Percentiles rank a stretch among this genome's conserved stretches.
phyloP scores from a whole-genome alignment of 2,329 filamentous ascomycete genomes.

The Macrophomina pseudophaseolina region DNA sequence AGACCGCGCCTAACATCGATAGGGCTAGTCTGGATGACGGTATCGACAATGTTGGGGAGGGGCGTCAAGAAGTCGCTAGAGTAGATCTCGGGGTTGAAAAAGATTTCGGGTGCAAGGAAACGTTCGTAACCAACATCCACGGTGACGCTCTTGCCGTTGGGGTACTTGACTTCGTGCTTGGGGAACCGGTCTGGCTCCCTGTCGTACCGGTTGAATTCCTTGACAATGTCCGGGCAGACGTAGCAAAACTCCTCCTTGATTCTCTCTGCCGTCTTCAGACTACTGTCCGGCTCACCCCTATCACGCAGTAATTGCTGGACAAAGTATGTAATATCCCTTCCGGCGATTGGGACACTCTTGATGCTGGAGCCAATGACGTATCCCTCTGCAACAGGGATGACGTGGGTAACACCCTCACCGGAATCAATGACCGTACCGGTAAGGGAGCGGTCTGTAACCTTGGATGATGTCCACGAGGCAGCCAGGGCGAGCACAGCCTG shows the following conservation, averaged over 20 bases:
- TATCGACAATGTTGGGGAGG: constrained; percentile 90
- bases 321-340: constrained; percentile 98
- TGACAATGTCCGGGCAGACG: constrained; percentile 97
- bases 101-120: constrained; percentile 97
- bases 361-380: constrained; percentile 99
- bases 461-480: constrained; percentile 97
- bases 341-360: constrained; percentile 97
- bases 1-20: constrained; percentile 96
- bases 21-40: constrained; percentile 94
- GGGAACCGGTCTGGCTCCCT: constrained; percentile 86
- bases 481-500: constrained; percentile 96
- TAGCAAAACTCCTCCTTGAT: constrained; percentile 99
- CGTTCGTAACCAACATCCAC: constrained; percentile 98
- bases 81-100: constrained; percentile 99
- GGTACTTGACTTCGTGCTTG: constrained; percentile 85
- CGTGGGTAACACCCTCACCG: constrained; percentile 97
- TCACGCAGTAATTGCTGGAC: constrained; percentile 95
- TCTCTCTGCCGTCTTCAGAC: constrained; percentile 93
- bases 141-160: constrained; percentile 80
- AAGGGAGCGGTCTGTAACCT: constrained; percentile 92
- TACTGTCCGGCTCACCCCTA: constrained; percentile 94
- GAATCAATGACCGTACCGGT: constrained; percentile 99
- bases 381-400: constrained; percentile 96
- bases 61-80: constrained; percentile 98
- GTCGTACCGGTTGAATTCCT: constrained; percentile 95